A percentile compares a stretch with the other conserved stretches of the same genome.
These are phyloP conservation scores for Coelastrella sp. DNA, from an alignment of 139 green algal species.

Conservation along the genomic window DNA sequence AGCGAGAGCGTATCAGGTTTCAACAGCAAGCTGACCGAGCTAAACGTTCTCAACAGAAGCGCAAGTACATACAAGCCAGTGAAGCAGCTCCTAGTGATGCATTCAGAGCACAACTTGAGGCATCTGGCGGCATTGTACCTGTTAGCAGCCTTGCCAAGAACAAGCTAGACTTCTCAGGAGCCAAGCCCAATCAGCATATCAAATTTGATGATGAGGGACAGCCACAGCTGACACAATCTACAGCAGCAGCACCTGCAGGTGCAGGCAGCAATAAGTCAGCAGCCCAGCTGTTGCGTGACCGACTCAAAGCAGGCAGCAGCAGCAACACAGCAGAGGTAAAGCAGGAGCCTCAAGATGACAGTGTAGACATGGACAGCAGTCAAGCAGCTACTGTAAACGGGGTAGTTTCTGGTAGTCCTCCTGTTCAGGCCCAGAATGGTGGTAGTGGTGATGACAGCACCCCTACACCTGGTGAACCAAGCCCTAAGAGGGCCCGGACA, in stretches of 20 bases:
- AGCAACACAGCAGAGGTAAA: neutral
- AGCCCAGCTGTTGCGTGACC: conserved; percentile 69
- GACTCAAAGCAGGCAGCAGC: conserved; percentile 48
- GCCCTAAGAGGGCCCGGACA: conserved; percentile 30
- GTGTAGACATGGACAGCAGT: neutral
- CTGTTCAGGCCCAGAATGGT: conserved; percentile 10
- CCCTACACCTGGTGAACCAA: conserved; percentile 17
- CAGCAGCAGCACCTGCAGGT: conserved; percentile 2
- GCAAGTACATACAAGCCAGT: conserved; percentile 55
- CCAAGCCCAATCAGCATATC: neutral
- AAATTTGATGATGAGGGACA: neutral
- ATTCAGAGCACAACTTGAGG: conserved; percentile 6
- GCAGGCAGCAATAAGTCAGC: conserved; percentile 74
- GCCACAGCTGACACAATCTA: conserved; percentile 4
- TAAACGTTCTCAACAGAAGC: conserved; percentile 13
- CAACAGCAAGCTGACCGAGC: conserved; percentile 8
- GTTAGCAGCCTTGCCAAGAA: conserved; percentile 25
- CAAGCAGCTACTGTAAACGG: neutral
- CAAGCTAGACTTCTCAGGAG: conserved; percentile 25
- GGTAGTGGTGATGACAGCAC: neutral
- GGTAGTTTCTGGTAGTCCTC: conserved; percentile 1
- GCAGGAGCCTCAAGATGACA: conserved; percentile 17
- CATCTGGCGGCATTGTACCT: conserved; percentile 28
- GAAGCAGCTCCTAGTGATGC: conserved; percentile 44
- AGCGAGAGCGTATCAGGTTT: conserved; percentile 44